Conservation (phyloP, 1,284 basidiomycete genomes). For the Apiotrichum akiyoshidainum region DNA sequence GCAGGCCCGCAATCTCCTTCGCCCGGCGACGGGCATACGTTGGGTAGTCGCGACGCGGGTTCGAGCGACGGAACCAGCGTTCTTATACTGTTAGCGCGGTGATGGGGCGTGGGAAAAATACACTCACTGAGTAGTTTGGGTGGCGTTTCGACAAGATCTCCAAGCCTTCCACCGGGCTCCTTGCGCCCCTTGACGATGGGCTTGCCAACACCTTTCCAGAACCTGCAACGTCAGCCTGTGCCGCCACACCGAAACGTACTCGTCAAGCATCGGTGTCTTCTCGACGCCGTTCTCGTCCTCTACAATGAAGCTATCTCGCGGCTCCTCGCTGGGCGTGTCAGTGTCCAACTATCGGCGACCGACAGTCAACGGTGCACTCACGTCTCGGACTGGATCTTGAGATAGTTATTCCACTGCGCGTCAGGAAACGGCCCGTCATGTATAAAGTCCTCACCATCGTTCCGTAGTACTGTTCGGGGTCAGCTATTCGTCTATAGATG, state of each 20-base stretch:
- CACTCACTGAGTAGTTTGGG: slow-evolving; percentile 25
- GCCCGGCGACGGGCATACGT: slow-evolving; percentile 26
- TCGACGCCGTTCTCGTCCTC: slow-evolving; percentile 8
- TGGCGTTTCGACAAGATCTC: slow-evolving; percentile 23
- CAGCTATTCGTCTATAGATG: not conserved
- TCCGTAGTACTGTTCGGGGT: slow-evolving; percentile 27
- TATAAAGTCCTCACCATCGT: slow-evolving; percentile 14
- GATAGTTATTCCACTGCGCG: slow-evolving; percentile 28
- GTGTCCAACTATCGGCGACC: not conserved
- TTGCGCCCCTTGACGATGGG: slow-evolving; percentile 5
- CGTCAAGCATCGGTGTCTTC: slow-evolving; percentile 11
- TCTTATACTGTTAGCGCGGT: slow-evolving; percentile 10
- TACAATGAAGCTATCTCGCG: not conserved
- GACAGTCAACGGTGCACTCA: slow-evolving; percentile 4
- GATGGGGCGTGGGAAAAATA: not conserved
- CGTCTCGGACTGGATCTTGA: slow-evolving; percentile 32
- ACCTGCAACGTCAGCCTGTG: slow-evolving; percentile 8
- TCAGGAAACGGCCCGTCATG: not conserved
- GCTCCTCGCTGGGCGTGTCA: slow-evolving; percentile 19
- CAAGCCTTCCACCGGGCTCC: slow-evolving; percentile 21
- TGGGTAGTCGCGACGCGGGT: slow-evolving; percentile 21
- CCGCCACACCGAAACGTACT: slow-evolving; percentile 7
- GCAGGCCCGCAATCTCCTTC: slow-evolving; percentile 18
- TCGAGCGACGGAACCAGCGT: slow-evolving; percentile 20
- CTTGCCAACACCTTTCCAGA: slow-evolving; percentile 23